phyloP scores from a whole-genome alignment of 106 monocot genomes.

The Dioscorea dumetorum region DNA sequence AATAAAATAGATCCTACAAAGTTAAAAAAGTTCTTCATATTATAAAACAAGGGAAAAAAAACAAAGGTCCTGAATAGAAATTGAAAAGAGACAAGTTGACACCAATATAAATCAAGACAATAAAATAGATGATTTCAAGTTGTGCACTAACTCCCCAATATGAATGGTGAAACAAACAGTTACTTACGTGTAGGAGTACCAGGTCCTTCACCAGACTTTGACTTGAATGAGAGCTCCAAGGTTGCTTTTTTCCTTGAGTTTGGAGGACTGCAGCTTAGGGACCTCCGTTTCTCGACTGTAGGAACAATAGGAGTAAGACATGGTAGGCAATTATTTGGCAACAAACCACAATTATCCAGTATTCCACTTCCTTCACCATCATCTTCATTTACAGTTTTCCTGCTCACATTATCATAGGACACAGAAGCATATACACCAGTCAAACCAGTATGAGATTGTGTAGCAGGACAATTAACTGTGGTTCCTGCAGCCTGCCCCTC shows the following conservation, averaged over 20 bases:
- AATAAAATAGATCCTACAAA: too few species aligned
- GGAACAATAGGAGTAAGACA: slow-evolving; percentile 50
- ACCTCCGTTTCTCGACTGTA: slow-evolving; percentile 63
- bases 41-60: too few species aligned
- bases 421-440: slow-evolving; percentile 17
- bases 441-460: slow-evolving; percentile 1
- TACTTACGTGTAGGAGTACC: slow-evolving; percentile 47
- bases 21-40: too few species aligned
- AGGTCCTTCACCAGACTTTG: slow-evolving; percentile 69
- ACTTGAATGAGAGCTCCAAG: slow-evolving; percentile 69
- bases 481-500: slow-evolving; percentile 20
- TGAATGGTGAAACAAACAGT: not conserved
- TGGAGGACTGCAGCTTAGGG: slow-evolving; percentile 57
- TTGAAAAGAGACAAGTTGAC: too few species aligned
- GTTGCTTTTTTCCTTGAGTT: slow-evolving; percentile 44
- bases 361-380: slow-evolving; percentile 28
- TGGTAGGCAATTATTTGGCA: slow-evolving; percentile 85
- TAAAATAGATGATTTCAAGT: too few species aligned
- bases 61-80: too few species aligned
- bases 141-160: too few species aligned
- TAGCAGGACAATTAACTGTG: slow-evolving; percentile 10
- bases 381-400: slow-evolving; percentile 20
- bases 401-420: slow-evolving; percentile 27
- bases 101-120: too few species aligned
- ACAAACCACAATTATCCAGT: slow-evolving; percentile 70